These are phyloP conservation scores for Alternaria brassicicola DNA, from an alignment of 2,329 filamentous ascomycete species.

Conservation along the genomic window DNA sequence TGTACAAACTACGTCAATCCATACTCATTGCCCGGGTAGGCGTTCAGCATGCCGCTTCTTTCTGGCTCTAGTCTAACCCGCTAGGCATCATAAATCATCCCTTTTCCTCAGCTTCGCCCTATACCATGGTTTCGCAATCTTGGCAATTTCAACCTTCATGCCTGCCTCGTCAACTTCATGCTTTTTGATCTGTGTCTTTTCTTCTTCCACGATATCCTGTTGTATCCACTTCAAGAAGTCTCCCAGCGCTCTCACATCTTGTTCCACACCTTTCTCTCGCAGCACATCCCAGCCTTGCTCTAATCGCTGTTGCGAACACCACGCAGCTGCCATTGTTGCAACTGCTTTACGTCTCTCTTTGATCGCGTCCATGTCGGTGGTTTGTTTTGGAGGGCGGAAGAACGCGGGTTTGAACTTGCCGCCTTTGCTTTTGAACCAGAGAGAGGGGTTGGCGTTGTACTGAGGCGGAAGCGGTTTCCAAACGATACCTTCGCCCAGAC, in stretches of 20 bases:
- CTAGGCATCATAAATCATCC: background rate
- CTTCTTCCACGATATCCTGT: conserved; percentile 30
- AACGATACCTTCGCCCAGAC: background rate
- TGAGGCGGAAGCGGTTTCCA: background rate
- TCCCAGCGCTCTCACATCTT: conserved; percentile 21
- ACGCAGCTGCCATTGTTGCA: conserved; percentile 17
- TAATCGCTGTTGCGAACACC: conserved; percentile 30
- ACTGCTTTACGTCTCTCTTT: conserved; percentile 22
- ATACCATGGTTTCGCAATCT: conserved; percentile 22
- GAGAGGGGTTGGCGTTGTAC: background rate
- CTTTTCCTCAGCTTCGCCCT: background rate
- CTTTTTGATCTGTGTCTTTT: conserved; percentile 28
- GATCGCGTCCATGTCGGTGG: background rate
- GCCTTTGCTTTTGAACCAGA: conserved; percentile 15
- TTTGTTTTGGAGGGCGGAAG: conserved; percentile 22
- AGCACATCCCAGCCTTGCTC: conserved; percentile 38
- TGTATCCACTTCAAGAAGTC: conserved; percentile 36
- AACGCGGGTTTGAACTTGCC: conserved; percentile 36
- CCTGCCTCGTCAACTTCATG: conserved; percentile 23
- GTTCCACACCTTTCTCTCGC: conserved; percentile 19
- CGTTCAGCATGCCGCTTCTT: background rate
- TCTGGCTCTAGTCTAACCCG: background rate
- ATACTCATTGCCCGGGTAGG: background rate
- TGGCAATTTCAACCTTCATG: conserved; percentile 30
- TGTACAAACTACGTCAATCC: background rate